phyloP scores from a whole-genome alignment of 768 basidiomycete species.

The Gymnopilus junonius region DNA sequence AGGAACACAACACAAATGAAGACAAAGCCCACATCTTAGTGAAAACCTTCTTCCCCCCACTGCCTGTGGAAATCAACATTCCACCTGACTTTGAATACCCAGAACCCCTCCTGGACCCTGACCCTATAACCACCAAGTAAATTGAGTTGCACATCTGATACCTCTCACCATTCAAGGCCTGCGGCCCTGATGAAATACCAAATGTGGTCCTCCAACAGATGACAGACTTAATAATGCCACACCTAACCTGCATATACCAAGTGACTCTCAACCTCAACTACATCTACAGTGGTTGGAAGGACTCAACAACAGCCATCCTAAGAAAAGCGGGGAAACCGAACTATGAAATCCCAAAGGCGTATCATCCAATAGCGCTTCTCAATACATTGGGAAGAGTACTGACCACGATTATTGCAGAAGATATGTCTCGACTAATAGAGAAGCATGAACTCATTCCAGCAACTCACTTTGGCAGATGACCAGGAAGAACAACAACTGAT shows the following conservation, averaged over 20 bases:
- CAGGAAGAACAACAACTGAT: constrained; percentile 42
- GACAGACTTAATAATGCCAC: constrained; percentile 19
- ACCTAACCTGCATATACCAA: constrained; percentile 31
- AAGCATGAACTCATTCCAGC: constrained; percentile 33
- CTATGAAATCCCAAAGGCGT: constrained; percentile 38
- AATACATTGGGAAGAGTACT: constrained; percentile 36
- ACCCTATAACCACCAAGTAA: constrained; percentile 26
- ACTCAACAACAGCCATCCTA: constrained; percentile 33
- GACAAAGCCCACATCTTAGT: constrained; percentile 25
- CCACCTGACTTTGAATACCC: constrained; percentile 28
- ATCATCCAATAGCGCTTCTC: constrained; percentile 42
- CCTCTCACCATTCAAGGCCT: constrained; percentile 40
- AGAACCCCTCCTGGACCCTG: constrained; percentile 19
- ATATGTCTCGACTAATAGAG: constrained; percentile 29
- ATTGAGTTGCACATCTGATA: constrained; percentile 25
- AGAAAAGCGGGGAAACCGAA: constrained; percentile 39
- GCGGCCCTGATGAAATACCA: constrained; percentile 23
- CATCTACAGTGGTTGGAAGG: constrained; percentile 25
- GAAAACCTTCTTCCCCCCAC: constrained; percentile 34
- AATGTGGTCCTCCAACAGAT: constrained; percentile 35
- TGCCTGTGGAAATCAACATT: not conserved
- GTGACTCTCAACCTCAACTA: constrained; percentile 26
- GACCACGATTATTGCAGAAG: constrained; percentile 22
- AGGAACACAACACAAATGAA: constrained; percentile 19
- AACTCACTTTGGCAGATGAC: constrained; percentile 42